A percentile compares a stretch with the other conserved stretches of the same genome.
Conservation (phyloP, 176 grass and related monocot genomes). For the Oryza longistaminata region DNA sequence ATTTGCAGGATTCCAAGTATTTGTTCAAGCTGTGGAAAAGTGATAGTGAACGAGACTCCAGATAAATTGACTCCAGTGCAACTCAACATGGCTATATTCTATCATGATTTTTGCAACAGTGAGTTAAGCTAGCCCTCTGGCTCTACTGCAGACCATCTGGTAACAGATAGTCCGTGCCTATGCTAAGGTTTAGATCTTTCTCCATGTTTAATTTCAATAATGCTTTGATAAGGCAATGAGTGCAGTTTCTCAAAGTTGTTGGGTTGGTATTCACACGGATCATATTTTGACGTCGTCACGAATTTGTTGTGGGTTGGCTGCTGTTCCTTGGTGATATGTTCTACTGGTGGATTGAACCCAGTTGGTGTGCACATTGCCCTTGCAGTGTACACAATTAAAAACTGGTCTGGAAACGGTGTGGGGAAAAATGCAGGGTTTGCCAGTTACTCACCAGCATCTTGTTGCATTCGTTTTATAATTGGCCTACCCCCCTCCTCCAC, state of each 20-base stretch:
- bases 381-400: constrained; percentile 88
- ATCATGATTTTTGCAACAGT: constrained; percentile 93
- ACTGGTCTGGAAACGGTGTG: constrained; percentile 96
- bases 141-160: constrained; percentile 81
- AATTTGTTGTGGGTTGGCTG: constrained; percentile 91
- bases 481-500: too few species aligned
- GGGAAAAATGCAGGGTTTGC: constrained; percentile 98
- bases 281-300: constrained; percentile 96
- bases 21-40: constrained; percentile 81
- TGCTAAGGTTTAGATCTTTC: constrained; percentile 62
- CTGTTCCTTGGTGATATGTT: constrained; percentile 82
- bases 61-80: constrained; percentile 63
- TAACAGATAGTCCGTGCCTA: constrained; percentile 90
- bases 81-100: constrained; percentile 84
- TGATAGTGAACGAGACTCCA: constrained; percentile 60
- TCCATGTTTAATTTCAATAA: constrained; percentile 11
- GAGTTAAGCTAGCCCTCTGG: constrained; percentile 89
- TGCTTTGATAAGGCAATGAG: constrained; percentile 18
- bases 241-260: constrained; percentile 14
- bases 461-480: neutral
- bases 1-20: constrained; percentile 81
- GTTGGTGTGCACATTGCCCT: constrained; percentile 78
- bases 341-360: constrained; percentile 97
- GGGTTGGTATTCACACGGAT: constrained; percentile 49
- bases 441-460: constrained; percentile 20